A percentile compares a stretch with the other conserved stretches of the same genome.
Evolutionary conservation across 495 filamentous ascomycete genomes (phyloP).

Genomic region (Xylaria cubensis): DNA sequence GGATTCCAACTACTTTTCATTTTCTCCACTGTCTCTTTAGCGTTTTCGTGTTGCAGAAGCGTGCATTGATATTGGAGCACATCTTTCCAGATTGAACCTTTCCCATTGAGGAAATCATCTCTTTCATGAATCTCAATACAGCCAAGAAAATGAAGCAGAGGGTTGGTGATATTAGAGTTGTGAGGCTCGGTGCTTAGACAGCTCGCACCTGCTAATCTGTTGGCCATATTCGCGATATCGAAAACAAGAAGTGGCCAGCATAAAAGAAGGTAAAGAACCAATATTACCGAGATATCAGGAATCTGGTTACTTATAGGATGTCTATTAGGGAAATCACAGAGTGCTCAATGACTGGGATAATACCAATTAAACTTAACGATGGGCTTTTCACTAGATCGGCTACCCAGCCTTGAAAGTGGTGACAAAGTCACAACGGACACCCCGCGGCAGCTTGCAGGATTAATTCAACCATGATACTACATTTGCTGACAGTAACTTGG

Average conservation of each 20-base stretch:
- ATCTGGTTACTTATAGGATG: neutral
- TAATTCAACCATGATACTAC: neutral
- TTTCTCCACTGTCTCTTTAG: neutral
- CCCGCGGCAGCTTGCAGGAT: neutral
- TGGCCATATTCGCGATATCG: neutral
- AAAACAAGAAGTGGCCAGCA: too few relatives aligned
- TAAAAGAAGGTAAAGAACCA: neutral
- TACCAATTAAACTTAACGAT: neutral
- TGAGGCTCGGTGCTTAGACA: constrained; percentile 29
- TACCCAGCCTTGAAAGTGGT: neutral
- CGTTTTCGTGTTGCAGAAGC: neutral
- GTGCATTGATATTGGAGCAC: constrained; percentile 26
- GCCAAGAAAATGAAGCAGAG: constrained; percentile 42
- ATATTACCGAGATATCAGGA: neutral
- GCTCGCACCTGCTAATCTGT: neutral
- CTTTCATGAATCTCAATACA: constrained; percentile 41
- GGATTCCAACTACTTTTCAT: neutral
- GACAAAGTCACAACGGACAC: neutral
- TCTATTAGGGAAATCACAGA: neutral
- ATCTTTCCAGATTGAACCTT: constrained; percentile 30
- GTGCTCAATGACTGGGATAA: neutral
- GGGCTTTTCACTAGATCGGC: neutral
- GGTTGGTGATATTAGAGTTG: constrained; percentile 35
- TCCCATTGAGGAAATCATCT: constrained; percentile 28
- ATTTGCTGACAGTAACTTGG: neutral